Conservation (phyloP, 495 filamentous ascomycete species). For the Xanthoparmelia taractica region DNA sequence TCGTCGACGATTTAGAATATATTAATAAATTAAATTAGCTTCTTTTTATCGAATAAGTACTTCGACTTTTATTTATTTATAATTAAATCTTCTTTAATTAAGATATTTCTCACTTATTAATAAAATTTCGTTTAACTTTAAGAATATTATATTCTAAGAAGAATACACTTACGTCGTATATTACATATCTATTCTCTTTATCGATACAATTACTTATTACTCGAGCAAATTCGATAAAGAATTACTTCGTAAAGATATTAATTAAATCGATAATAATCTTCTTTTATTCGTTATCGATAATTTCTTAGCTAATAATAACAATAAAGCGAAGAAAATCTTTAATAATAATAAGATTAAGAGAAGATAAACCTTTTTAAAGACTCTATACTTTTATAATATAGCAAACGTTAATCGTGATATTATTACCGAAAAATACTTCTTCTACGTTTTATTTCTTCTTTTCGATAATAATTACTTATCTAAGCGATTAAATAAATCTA, state of each 20-base stretch:
- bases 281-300: conserved; percentile 9
- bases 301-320: conserved; percentile 10
- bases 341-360: conserved; percentile 18
- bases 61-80: too few species aligned
- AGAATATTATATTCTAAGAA: too few species aligned
- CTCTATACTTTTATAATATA: conserved; percentile 3
- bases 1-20: too few species aligned
- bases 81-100: conserved; percentile 11
- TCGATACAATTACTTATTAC: conserved; percentile 14
- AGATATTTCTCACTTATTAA: too few species aligned
- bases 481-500: neutral
- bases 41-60: too few species aligned
- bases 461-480: conserved; percentile 1
- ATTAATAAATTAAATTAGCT: conserved; percentile 34
- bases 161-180: too few species aligned
- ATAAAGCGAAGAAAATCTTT: too few species aligned
- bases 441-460: neutral
- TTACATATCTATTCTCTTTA: too few species aligned
- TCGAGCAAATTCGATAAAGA: conserved; percentile 17
- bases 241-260: conserved; percentile 22
- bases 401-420: too few species aligned
- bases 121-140: too few species aligned
- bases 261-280: conserved; percentile 18
- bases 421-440: neutral
- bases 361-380: conserved; percentile 16